A percentile compares a stretch with the other conserved stretches of the same genome.
Conservation (phyloP, 441 rosid genomes). For the Capsella rubella region DNA sequence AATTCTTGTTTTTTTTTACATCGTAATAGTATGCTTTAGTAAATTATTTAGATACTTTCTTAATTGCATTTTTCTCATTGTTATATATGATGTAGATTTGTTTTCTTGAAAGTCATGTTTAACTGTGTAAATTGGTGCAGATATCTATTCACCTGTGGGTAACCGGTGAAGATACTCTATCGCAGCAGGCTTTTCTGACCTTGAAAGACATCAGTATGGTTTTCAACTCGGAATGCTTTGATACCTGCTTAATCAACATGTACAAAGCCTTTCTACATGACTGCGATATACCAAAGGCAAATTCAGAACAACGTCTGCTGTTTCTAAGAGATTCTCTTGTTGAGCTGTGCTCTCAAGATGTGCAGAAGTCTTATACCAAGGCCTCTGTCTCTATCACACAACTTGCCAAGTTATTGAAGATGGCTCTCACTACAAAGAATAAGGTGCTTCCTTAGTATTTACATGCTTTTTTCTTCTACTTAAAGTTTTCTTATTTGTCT, state of each 20-base stretch:
- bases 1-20: background rate
- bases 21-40: slow-evolving; percentile 3
- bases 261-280: slow-evolving; percentile 74
- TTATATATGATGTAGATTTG: background rate
- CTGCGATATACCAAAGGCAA: slow-evolving; percentile 66
- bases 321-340: slow-evolving; percentile 75
- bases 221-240: slow-evolving; percentile 68
- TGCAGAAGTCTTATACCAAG: slow-evolving; percentile 69
- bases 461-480: slow-evolving; percentile 8
- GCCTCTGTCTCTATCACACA: slow-evolving; percentile 68
- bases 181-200: slow-evolving; percentile 64
- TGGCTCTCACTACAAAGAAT: slow-evolving; percentile 70
- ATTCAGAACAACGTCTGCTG: slow-evolving; percentile 49
- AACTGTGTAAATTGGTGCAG: slow-evolving; percentile 54
- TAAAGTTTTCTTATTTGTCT: slow-evolving; percentile 7
- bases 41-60: background rate
- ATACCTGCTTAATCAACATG: slow-evolving; percentile 66
- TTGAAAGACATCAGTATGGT: slow-evolving; percentile 63
- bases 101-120: slow-evolving; percentile 15
- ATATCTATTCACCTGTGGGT: slow-evolving; percentile 80
- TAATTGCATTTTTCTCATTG: background rate
- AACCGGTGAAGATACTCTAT: slow-evolving; percentile 64
- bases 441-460: slow-evolving; percentile 55
- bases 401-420: slow-evolving; percentile 76
- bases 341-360: slow-evolving; percentile 80